phyloP scores from a whole-genome alignment of 768 basidiomycete species.

The Phlebiopsis gigantea region DNA sequence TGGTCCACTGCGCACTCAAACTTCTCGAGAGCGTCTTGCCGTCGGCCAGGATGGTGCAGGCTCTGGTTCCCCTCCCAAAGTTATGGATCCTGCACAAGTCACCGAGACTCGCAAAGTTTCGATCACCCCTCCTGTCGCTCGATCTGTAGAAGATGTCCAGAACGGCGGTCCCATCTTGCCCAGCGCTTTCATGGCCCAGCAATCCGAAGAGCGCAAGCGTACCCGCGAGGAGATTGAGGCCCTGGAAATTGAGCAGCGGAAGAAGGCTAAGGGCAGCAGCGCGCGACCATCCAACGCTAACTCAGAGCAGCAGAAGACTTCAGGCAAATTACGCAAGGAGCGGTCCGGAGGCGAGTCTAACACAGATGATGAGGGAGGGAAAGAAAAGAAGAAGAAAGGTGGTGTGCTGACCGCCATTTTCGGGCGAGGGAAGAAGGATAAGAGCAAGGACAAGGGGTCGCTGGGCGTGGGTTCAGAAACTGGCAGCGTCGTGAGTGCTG shows the following conservation, averaged over 20 bases:
- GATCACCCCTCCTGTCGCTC: constrained; percentile 73
- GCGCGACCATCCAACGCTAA: constrained; percentile 1
- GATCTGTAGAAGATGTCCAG: constrained; percentile 37
- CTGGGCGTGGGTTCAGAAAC: constrained; percentile 31
- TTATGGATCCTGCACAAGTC: constrained; percentile 62
- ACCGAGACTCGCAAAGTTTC: constrained; percentile 74
- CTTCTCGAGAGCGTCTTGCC: constrained; percentile 45
- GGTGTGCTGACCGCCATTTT: constrained; percentile 78
- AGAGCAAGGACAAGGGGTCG: constrained; percentile 46
- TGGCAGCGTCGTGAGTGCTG: constrained; percentile 45
- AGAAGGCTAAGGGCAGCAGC: constrained; percentile 32
- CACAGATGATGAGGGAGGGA: constrained; percentile 38
- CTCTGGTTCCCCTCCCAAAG: constrained; percentile 26
- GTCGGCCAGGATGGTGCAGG: constrained; percentile 21
- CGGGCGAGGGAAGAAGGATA: constrained; percentile 70
- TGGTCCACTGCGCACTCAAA: constrained; percentile 35
- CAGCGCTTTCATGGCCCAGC: constrained; percentile 37
- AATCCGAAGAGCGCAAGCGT: constrained; percentile 51
- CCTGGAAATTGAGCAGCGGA: constrained; percentile 39
- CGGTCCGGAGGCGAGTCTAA: constrained; percentile 25
- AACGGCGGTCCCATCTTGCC: constrained; percentile 28
- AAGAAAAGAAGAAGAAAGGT: constrained; percentile 64
- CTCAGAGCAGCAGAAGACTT: constrained; percentile 1
- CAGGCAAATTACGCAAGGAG: constrained; percentile 41
- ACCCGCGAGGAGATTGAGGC: constrained; percentile 44